Conservation (phyloP, 2,329 filamentous ascomycete genomes). For the Knufia petricola region DNA sequence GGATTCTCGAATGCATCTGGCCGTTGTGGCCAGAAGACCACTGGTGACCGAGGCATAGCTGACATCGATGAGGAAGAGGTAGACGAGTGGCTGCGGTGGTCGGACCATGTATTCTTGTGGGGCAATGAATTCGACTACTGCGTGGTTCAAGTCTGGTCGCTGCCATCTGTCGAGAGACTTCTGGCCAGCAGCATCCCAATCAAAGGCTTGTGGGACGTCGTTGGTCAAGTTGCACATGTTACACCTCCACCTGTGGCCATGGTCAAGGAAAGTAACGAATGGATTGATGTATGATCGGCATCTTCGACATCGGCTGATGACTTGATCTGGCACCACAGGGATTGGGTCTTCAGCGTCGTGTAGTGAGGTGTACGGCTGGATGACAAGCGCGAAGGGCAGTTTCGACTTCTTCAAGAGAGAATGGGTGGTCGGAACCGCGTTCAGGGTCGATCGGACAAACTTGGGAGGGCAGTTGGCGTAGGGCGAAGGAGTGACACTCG, state of each 20-base stretch:
- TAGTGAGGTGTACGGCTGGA: conserved; percentile 87
- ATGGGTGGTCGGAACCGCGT: conserved; percentile 84
- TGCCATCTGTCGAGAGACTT: conserved; percentile 89
- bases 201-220: conserved; percentile 96
- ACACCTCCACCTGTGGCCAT: conserved; percentile 95
- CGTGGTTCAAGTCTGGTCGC: conserved; percentile 82
- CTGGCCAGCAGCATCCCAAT: conserved; percentile 90
- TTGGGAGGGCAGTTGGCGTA: conserved; percentile 85
- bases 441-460: conserved; percentile 90
- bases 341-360: conserved; percentile 88
- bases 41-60: conserved; percentile 84
- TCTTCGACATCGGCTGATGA: conserved; percentile 90
- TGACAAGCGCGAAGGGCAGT: conserved; percentile 87
- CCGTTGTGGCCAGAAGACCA: conserved; percentile 82
- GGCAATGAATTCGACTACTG: conserved; percentile 95
- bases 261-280: conserved; percentile 90
- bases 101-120: conserved; percentile 99
- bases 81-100: conserved; percentile 87
- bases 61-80: conserved; percentile 90
- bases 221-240: conserved; percentile 99
- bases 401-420: conserved; percentile 94
- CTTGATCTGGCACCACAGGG: conserved; percentile 88
- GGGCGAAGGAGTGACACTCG: conserved; percentile 82
- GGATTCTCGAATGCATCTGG: conserved; percentile 88
- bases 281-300: conserved; percentile 98